Evolutionary conservation across 176 grass and related monocot species (phyloP), one percentile per base, ranked within the genome.

Genomic region (Lolium multiflorum): DNA sequence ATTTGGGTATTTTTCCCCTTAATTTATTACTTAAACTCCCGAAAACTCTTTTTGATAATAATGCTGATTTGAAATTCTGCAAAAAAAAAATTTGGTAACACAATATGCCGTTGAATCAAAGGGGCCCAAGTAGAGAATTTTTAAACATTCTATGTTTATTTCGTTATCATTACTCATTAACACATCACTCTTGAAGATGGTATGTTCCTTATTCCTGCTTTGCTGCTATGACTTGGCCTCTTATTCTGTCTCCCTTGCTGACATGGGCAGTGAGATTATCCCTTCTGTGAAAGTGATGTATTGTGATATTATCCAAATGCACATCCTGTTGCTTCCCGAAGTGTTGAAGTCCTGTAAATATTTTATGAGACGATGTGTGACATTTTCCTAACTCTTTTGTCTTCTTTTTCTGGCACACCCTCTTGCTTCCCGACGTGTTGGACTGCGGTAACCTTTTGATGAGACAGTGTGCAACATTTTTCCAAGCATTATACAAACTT

Each of bases 221-320:
- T 54, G 5, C 48, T 79, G 68, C 21, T 66, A 41, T 61, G 74
- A 50, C 41, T 62, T 55, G 38, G 35, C 55, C 68, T 82, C 59
- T 59, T 48, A 39, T 83, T 71, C 13, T 60, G 22, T 76, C 39
- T 49, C 1, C 17, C 22, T n/a, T 41, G 41, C 43, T 51, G 55
- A 72, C 74, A 69, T 69, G 16, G 66, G 16, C 21, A 64, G 11
- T 44, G 15, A 44, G 39, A 17, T 43, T 35, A 31, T 43, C 41
- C 41, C 41, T 43, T 43, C 41, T 7, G 4, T 7, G 41, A 43
- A 43, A 43, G 5, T 43, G 41, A 7, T 5, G 41, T 43, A 8
- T 43, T 7, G 41, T 50, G 46, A 49, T 41, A 49, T 61, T 12
- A 84, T 84, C 43, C 65, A 39, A 79, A 63, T 51, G 43, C 64